phyloP scores from a whole-genome alignment of 495 filamentous ascomycete genomes.

The Bacidia rubella region DNA sequence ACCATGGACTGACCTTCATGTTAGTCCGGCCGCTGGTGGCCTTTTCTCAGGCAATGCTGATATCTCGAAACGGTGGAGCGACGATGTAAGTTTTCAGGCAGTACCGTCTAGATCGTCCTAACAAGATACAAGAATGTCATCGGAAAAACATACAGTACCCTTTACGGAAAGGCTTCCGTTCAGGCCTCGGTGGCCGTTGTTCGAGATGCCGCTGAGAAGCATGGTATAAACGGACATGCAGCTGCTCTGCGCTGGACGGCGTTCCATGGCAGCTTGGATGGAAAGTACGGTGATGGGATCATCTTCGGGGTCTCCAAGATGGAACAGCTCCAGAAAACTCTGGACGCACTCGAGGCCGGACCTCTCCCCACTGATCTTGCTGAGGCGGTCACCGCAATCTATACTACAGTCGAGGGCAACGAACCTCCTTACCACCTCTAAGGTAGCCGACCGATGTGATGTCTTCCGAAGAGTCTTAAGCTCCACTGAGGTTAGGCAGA shows the following conservation, averaged over 20 bases:
- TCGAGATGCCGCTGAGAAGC: conserved; percentile 14
- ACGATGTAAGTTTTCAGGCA: conserved; percentile 4
- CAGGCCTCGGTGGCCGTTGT: conserved; percentile 13
- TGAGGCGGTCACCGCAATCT: conserved; percentile 8
- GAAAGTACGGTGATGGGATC: conserved; percentile 24
- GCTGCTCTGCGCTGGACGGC: conserved; percentile 29
- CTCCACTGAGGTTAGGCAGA: background rate
- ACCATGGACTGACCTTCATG: background rate
- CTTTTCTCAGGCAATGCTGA: conserved; percentile 17
- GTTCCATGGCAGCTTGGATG: conserved; percentile 22
- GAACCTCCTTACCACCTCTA: conserved; percentile 18
- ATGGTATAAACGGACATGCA: conserved; percentile 24
- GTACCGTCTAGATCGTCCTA: background rate
- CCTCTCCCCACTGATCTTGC: conserved; percentile 2
- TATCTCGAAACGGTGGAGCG: conserved; percentile 1
- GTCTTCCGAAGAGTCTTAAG: background rate
- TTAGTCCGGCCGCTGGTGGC: conserved; percentile 24
- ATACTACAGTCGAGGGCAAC: conserved; percentile 6
- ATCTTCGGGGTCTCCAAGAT: conserved; percentile 30
- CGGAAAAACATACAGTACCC: conserved; percentile 7
- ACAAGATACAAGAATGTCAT: conserved; percentile 11
- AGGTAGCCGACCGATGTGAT: background rate
- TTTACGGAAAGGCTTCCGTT: conserved; percentile 12
- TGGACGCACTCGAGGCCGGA: conserved; percentile 4
- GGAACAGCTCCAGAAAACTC: conserved; percentile 21